Evolutionary conservation across 768 basidiomycete species (phyloP).

Genomic region (Gelatoporia subvermispora): DNA sequence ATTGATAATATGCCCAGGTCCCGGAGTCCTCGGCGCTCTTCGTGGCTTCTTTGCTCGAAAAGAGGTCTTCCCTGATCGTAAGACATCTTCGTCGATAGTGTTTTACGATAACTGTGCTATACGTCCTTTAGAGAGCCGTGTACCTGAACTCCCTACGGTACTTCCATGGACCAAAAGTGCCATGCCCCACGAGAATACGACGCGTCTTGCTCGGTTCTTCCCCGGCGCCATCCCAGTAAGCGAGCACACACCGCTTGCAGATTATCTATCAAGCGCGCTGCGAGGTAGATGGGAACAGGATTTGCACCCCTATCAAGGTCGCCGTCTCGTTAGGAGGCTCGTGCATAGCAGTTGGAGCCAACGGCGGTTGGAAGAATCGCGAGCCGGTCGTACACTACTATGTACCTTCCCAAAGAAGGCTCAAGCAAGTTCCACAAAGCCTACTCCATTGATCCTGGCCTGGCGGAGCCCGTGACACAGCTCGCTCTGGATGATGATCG

Average conservation of each 20-base stretch:
- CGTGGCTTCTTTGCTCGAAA: too few species aligned
- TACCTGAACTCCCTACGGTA: not conserved
- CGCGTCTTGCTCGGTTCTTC: slow-evolving; percentile 32
- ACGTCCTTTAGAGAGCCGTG: too few species aligned
- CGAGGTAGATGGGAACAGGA: slow-evolving; percentile 24
- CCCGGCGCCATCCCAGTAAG: slow-evolving; percentile 16
- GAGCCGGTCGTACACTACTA: slow-evolving; percentile 26
- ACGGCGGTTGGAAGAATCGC: slow-evolving; percentile 31
- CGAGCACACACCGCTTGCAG: slow-evolving; percentile 18
- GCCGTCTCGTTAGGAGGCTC: slow-evolving; percentile 19
- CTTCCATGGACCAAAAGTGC: slow-evolving; percentile 20
- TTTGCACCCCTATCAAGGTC: slow-evolving; percentile 15
- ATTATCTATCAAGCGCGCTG: slow-evolving; percentile 32
- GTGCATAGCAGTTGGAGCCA: slow-evolving; percentile 20
- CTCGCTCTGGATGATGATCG: slow-evolving; percentile 27
- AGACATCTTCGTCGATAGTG: too few species aligned
- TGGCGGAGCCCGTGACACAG: slow-evolving; percentile 19
- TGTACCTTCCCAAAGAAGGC: slow-evolving; percentile 16
- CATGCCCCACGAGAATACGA: slow-evolving; percentile 25
- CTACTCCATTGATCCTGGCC: slow-evolving; percentile 16
- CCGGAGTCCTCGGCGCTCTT: too few species aligned
- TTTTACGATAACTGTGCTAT: too few species aligned
- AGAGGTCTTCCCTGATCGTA: too few species aligned
- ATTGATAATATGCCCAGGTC: too few species aligned
- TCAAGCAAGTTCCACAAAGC: not conserved